These are phyloP conservation scores for Mucuna pruriens DNA, from an alignment of 306 rosid genomes.

Conservation along the genomic window DNA sequence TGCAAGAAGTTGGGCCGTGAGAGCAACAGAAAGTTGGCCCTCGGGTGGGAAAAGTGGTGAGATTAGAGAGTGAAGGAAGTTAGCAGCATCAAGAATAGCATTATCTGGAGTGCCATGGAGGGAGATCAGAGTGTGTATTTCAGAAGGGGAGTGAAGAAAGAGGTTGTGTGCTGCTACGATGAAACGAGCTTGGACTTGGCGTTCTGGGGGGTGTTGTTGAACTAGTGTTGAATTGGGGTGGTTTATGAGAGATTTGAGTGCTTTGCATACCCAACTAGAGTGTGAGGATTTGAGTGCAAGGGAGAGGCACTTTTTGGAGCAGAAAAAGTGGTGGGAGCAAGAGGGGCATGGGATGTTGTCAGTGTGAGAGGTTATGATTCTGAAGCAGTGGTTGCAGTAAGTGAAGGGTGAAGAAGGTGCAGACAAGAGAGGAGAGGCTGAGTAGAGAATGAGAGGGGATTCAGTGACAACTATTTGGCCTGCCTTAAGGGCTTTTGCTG, in stretches of 20 bases:
- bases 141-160: constrained; percentile 37
- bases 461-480: constrained; percentile 68
- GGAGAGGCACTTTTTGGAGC: constrained; percentile 50
- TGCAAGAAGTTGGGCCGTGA: constrained; percentile 56
- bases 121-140: constrained; percentile 50
- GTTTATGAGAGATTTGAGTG: constrained; percentile 36
- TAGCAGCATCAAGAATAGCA: constrained; percentile 36
- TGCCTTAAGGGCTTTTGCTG: constrained; percentile 53
- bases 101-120: constrained; percentile 55
- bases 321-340: constrained; percentile 52
- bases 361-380: constrained; percentile 27
- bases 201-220: constrained; percentile 47
- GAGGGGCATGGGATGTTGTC: constrained; percentile 36
- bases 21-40: constrained; percentile 38
- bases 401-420: not conserved
- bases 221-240: constrained; percentile 14
- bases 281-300: constrained; percentile 46
- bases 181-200: constrained; percentile 66
- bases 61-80: constrained; percentile 52
- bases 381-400: constrained; percentile 68
- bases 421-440: constrained; percentile 50
- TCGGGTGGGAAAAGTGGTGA: constrained; percentile 43
- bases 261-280: constrained; percentile 51
- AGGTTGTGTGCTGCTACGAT: constrained; percentile 60
- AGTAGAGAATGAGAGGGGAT: constrained; percentile 64